Evolutionary conservation across 2,329 filamentous ascomycete species (phyloP), one percentile per base, ranked within the genome.

Genomic region (Bipolaris oryzae): DNA sequence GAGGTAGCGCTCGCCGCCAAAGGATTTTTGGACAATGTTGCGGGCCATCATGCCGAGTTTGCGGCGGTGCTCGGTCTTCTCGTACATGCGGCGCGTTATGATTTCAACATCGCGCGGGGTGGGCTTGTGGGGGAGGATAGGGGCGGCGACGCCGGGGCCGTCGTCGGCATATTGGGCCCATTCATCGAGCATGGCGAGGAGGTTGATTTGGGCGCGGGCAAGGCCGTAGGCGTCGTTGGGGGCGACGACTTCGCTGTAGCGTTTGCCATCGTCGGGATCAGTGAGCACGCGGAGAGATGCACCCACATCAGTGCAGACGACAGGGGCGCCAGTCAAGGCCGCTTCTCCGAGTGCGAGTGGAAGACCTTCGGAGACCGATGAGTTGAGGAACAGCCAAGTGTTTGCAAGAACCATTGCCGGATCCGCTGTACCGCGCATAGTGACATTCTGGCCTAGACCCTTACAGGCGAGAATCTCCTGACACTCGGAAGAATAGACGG

Each of bases 211-310:
- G 0, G 86, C 86, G 21, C 82, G 78, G 1, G 86, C 86, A 1
- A 89, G 77, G 4, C 83, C 81, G 35, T 80, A 79, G 3, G 85
- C 81, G 68, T 89, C 86, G 63, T 88, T 88, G 2, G 86, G 86
- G 13, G 86, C 83, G 2, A 88, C 85, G 5, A 88, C 84, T 55
- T 85, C 85, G 60, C 84, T 85, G 75, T 85, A 88, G 23, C 80
- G 76, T 52, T 76, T 75, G 41, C 74, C 74, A 21, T 72, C 67
- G 9, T 79, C 79, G 0, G 80, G 81, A 60, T 85, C 82, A 0
- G 82, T 85, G n/a, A 85, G 75, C 0, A 85, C 82, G 23, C 82
- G 77, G 2, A 83, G 77, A 1, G 82, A 84, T 7, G 83, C 83
- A 28, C 83, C 83, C 6, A 85, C 83, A 58, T 84, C 82, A 0